Evolutionary conservation across 306 rosid species (phyloP), one percentile per base, ranked within the genome.

Genomic region (Lathyrus tuberosus): DNA sequence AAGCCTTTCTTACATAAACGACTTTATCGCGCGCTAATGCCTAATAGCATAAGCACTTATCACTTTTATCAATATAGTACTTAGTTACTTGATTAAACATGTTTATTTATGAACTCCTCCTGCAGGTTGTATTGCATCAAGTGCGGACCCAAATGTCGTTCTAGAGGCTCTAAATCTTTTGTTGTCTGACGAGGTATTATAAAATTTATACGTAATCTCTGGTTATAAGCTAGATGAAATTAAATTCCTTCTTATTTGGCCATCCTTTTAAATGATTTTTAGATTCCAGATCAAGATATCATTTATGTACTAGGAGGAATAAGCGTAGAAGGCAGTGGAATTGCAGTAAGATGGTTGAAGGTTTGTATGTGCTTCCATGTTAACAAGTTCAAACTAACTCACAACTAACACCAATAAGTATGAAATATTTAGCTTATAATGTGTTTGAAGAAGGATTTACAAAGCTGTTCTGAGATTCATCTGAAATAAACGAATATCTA

Each of bases 301-400:
- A 0, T 16, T 15, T 83, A 31, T 57, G 88, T 83, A 60, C 83
- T 86, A 60, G 1, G 1, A 0, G 85, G 88, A 43, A 68, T 86
- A 77, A 78, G 90, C 64, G 44, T 47, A 17, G 87, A 85, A 77
- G 81, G 90, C 53, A 43, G 86, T 62, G 79, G 82, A 54, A 59
- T 20, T 47, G 79, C 90, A 26, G 82, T 86, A 82, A 51, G 7
- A 62, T 89, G 90, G 92, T 79, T 83, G 86, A 81, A 83, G 96
- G 96, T 85, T 78, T 28, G 96, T 85, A 80, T 28, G 51, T 37
- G 54, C 64, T 61, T 78, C 43, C 33, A 47, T 64, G 33, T 67
- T 20, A 76, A 41, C 70, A 61, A 58, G 28, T 49, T 61, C 22
- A 49, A 18, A 26, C 11, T 46, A 47, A 26, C 62, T 37, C 31